Percentiles rank a stretch among this genome's conserved stretches.
Conservation (phyloP, 805 yeast species). For the Yamadazyma philogaea region DNA sequence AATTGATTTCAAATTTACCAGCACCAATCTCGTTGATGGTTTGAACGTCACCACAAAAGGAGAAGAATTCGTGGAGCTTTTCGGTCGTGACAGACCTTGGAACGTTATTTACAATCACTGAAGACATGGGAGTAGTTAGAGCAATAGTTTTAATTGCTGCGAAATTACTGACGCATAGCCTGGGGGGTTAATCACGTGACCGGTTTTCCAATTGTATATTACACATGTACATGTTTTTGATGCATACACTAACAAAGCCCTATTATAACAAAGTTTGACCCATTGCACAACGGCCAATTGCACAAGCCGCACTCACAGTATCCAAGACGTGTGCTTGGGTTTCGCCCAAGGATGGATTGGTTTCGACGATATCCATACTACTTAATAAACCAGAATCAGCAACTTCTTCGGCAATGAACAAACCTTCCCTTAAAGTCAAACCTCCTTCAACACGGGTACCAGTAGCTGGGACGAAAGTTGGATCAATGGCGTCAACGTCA, state of each 20-base stretch:
- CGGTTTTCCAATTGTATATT: no score
- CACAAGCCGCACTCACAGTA: constrained; percentile 86
- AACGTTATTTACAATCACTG: constrained; percentile 32
- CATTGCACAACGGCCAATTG: constrained; percentile 88
- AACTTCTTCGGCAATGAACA: constrained; percentile 85
- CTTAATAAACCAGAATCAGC: constrained; percentile 87
- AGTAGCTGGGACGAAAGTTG: constrained; percentile 90
- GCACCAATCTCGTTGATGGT: constrained; percentile 30
- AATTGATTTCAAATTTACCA: constrained; percentile 47
- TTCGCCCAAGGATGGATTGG: constrained; percentile 85
- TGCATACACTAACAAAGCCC: not conserved
- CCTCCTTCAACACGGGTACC: constrained; percentile 99
- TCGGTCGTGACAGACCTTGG: constrained; percentile 47
- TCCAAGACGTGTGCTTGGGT: constrained; percentile 71
- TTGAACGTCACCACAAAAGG: constrained; percentile 63
- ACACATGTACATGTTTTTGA: not conserved
- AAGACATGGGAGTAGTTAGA: constrained; percentile 4
- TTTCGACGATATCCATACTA: constrained; percentile 90
- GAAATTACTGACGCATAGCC: no score
- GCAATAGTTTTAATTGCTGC: constrained; percentile 8
- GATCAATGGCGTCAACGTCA: constrained; percentile 97
- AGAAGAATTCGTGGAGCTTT: constrained; percentile 62
- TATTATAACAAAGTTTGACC: constrained; percentile 78
- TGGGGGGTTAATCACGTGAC: constrained; percentile 4
- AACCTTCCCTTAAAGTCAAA: constrained; percentile 87